Percentiles rank a stretch among this genome's conserved stretches.
These are phyloP conservation scores for Myrmaecium sp. DNA, from an alignment of 2,329 filamentous ascomycete species.

Conservation along the genomic window DNA sequence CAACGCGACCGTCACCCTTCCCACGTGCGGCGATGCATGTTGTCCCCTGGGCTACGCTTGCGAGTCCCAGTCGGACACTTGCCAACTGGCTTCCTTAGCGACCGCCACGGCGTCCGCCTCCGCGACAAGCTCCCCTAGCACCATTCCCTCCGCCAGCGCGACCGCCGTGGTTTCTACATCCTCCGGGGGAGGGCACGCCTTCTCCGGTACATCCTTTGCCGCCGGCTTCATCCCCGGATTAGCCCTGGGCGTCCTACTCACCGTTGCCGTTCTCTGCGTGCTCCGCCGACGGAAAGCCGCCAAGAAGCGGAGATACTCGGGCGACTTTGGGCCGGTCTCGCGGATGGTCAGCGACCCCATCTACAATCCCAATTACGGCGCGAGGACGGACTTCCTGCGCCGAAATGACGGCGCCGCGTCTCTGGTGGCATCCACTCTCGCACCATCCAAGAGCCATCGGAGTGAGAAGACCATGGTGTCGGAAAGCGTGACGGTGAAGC, in stretches of 20 bases:
- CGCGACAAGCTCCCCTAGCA: slow-evolving; percentile 9
- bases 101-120: slow-evolving; percentile 5
- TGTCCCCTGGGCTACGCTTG: slow-evolving; percentile 61
- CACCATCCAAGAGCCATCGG: slow-evolving; percentile 7
- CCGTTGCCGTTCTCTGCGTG: slow-evolving; percentile 16
- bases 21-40: slow-evolving; percentile 42
- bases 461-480: background rate
- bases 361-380: slow-evolving; percentile 18
- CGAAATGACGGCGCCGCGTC: slow-evolving; percentile 11
- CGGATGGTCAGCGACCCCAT: slow-evolving; percentile 22
- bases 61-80: slow-evolving; percentile 7
- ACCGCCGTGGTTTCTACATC: too few relatives aligned
- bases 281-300: slow-evolving; percentile 16
- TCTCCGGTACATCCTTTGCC: slow-evolving; percentile 12
- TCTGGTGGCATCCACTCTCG: background rate
- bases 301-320: slow-evolving; percentile 16
- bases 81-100: slow-evolving; percentile 2
- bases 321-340: slow-evolving; percentile 20
- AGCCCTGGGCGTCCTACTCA: slow-evolving; percentile 16
- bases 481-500: background rate
- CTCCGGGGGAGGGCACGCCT: too few relatives aligned
- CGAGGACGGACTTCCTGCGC: slow-evolving; percentile 20
- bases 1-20: slow-evolving; percentile 29
- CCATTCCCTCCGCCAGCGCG: slow-evolving; percentile 14
- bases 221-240: slow-evolving; percentile 22